Percentiles rank a stretch among this genome's conserved stretches.
These are phyloP conservation scores for Neurospora intermedia DNA, from an alignment of 495 filamentous ascomycete genomes.

Conservation along the genomic window DNA sequence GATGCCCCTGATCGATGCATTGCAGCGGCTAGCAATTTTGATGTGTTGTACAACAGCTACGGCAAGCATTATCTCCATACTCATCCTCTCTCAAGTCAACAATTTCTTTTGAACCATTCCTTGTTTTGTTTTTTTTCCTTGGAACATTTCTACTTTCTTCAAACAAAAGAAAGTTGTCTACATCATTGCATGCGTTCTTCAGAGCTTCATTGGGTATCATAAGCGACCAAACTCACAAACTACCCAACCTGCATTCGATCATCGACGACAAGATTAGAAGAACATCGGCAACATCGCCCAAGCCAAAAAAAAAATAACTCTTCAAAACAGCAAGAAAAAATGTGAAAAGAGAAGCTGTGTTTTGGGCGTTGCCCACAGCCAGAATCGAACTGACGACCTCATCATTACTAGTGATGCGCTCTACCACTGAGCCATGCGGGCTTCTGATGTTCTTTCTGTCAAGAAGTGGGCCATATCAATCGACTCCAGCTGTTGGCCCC, in stretches of 20 bases:
- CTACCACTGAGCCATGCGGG: neutral
- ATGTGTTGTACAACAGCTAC: neutral
- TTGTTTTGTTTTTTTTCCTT: too few relatives aligned
- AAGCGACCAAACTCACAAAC: neutral
- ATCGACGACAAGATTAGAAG: neutral
- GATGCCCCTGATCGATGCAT: neutral
- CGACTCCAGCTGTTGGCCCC: too few relatives aligned
- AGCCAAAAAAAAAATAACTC: neutral
- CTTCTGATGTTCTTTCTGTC: neutral
- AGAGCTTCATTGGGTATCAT: neutral
- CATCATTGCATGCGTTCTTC: neutral
- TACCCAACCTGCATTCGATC: too few relatives aligned
- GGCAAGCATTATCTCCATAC: too few relatives aligned
- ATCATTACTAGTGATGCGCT: neutral
- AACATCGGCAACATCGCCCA: accelerated
- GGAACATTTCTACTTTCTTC: too few relatives aligned
- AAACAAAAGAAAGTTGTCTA: too few relatives aligned
- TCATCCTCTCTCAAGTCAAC: neutral
- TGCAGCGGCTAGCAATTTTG: neutral
- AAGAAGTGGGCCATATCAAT: too few relatives aligned
- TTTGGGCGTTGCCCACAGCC: neutral
- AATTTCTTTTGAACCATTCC: neutral
- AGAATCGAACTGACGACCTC: neutral
- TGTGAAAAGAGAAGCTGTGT: neutral
- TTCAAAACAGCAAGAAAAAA: too few relatives aligned